Percentiles rank a stretch among this genome's conserved stretches.
Conservation (phyloP, 202 grass and related monocot species). For the Saccharum hybrid region DNA sequence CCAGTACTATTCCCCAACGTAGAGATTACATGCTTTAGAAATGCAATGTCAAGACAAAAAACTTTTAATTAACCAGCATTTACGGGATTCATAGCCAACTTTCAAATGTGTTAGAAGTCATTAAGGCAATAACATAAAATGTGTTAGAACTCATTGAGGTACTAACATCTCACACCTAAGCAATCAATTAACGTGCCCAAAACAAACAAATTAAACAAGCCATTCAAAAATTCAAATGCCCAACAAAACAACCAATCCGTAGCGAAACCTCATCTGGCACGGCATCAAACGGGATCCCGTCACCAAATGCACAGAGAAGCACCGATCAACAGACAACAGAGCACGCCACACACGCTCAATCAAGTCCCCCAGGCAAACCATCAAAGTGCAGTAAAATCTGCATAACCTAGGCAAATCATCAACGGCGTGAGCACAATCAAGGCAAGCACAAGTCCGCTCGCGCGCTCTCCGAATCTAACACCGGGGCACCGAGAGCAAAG, state of each 20-base stretch:
- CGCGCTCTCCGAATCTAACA: slow-evolving; percentile 46
- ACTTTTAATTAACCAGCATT: not conserved
- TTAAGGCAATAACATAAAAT: slow-evolving; percentile 1
- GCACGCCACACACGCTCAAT: not conserved
- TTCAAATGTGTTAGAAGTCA: slow-evolving; percentile 2
- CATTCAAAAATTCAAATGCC: not conserved
- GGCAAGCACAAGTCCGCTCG: slow-evolving; percentile 6
- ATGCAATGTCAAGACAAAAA: not conserved
- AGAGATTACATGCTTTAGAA: slow-evolving; percentile 25
- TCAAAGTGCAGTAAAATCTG: slow-evolving; percentile 5
- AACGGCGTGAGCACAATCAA: not conserved
- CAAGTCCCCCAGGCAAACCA: not conserved
- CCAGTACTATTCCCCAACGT: not conserved
- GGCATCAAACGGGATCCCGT: slow-evolving; percentile 17
- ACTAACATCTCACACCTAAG: not conserved
- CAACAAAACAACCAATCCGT: slow-evolving; percentile 16
- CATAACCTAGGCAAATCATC: slow-evolving; percentile 12
- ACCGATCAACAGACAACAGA: slow-evolving; percentile 27
- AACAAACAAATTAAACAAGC: slow-evolving; percentile 35
- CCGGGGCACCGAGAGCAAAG: slow-evolving; percentile 4
- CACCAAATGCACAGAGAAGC: slow-evolving; percentile 30
- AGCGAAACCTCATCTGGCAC: slow-evolving; percentile 8
- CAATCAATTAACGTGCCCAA: not conserved
- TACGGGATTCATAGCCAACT: not conserved
- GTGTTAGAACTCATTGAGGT: not conserved